Evolutionary conservation across 1,284 basidiomycete species (phyloP).

Genomic region (Ganoderma sp.): DNA sequence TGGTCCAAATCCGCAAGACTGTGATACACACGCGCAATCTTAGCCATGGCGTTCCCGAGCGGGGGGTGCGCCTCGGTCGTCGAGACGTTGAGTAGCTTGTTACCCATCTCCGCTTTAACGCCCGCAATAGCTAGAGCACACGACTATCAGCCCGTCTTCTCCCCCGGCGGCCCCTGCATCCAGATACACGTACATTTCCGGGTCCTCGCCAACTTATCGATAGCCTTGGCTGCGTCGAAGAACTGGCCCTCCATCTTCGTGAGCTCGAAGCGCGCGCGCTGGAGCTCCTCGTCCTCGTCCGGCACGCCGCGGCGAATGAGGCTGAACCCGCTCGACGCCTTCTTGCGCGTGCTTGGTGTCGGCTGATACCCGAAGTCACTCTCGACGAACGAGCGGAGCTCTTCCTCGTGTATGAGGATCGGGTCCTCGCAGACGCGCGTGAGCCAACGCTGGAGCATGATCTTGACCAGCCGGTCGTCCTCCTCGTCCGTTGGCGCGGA

Average conservation of each 20-base stretch:
- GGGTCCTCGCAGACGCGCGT: constrained; percentile 88
- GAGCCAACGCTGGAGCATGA: constrained; percentile 93
- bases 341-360: constrained; percentile 74
- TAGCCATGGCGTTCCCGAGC: constrained; percentile 79
- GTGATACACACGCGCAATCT: constrained; percentile 86
- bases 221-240: constrained; percentile 85
- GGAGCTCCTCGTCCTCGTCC: constrained; percentile 85
- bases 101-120: constrained; percentile 85
- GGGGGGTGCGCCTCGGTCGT: constrained; percentile 86
- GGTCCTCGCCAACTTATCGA: constrained; percentile 83
- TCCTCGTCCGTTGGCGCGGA: constrained; percentile 96
- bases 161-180: neutral
- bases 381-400: constrained; percentile 90
- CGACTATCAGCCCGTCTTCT: constrained; percentile 11
- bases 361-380: constrained; percentile 94
- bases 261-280: constrained; percentile 86
- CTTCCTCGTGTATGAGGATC: constrained; percentile 86
- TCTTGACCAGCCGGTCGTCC: constrained; percentile 90
- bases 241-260: constrained; percentile 90
- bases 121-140: constrained; percentile 66
- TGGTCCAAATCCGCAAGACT: constrained; percentile 84
- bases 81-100: constrained; percentile 86
- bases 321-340: constrained; percentile 69
- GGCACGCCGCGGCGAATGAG: constrained; percentile 75
- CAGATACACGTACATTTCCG: constrained; percentile 66